Evolutionary conservation across 345 rosid species (phyloP).

Genomic region (Gynandropsis gynandra): DNA sequence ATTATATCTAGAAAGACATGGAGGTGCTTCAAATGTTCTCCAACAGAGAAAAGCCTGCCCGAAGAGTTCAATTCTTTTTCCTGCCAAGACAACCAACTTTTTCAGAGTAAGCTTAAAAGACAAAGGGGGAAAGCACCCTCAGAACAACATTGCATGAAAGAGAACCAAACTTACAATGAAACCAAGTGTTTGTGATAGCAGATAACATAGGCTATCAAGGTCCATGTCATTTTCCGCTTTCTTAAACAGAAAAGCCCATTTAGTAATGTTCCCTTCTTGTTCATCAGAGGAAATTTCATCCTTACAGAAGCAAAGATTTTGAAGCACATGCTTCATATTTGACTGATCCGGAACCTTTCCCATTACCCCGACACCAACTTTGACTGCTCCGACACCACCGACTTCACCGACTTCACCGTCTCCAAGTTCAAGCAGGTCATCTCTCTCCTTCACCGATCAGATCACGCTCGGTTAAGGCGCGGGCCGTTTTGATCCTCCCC

Average conservation of each 20-base stretch:
- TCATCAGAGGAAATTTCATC: slow-evolving; percentile 32
- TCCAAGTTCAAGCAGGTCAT: too few relatives aligned
- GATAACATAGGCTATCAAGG: slow-evolving; percentile 39
- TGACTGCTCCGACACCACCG: too few relatives aligned
- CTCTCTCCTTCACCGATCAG: too few relatives aligned
- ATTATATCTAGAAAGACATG: slow-evolving; percentile 43
- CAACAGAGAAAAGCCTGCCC: slow-evolving; percentile 32
- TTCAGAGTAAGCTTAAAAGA: slow-evolving; percentile 18
- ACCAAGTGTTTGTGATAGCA: slow-evolving; percentile 41
- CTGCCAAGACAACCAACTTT: slow-evolving; percentile 37
- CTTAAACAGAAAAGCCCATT: slow-evolving; percentile 57
- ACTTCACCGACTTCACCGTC: too few relatives aligned
- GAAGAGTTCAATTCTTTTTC: slow-evolving; percentile 41
- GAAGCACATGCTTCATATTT: slow-evolving; percentile 38
- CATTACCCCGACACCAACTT: too few relatives aligned
- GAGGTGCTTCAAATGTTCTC: slow-evolving; percentile 44
- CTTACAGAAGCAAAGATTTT: slow-evolving; percentile 33
- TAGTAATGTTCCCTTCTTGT: slow-evolving; percentile 37
- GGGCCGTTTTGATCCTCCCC: too few relatives aligned
- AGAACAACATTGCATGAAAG: not conserved
- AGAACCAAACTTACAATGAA: slow-evolving; percentile 44
- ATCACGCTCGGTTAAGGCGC: too few relatives aligned
- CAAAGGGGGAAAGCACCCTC: slow-evolving; percentile 11
- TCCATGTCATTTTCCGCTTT: slow-evolving; percentile 39
- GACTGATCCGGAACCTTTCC: too few relatives aligned